phyloP scores from a whole-genome alignment of 805 yeast genomes.

The Barnettozyma populi region DNA sequence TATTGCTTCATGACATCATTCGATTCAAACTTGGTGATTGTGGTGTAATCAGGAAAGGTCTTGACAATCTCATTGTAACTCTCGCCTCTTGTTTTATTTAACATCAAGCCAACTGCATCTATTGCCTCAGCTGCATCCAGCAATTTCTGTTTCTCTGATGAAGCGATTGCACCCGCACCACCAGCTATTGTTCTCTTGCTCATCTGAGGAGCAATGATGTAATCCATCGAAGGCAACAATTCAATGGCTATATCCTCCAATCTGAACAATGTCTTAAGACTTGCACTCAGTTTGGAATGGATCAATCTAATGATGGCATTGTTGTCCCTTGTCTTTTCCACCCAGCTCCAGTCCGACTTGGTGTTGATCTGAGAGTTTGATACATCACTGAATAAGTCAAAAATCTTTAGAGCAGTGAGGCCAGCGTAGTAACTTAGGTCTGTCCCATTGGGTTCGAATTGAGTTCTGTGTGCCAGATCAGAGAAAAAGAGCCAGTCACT shows the following conservation, averaged over 20 bases:
- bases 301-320: constrained; percentile 11
- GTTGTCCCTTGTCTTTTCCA: constrained; percentile 19
- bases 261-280: constrained; percentile 13
- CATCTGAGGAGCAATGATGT: constrained; percentile 25
- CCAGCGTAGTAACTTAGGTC: constrained; percentile 51
- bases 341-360: constrained; percentile 26
- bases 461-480: constrained; percentile 47
- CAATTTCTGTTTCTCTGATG: constrained; percentile 21
- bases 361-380: constrained; percentile 33
- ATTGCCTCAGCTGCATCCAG: constrained; percentile 35
- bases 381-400: constrained; percentile 58
- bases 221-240: constrained; percentile 31
- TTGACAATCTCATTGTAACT: constrained; percentile 23
- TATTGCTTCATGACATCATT: constrained; percentile 15
- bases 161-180: constrained; percentile 15
- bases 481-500: constrained; percentile 76
- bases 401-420: constrained; percentile 55
- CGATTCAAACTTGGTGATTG: constrained; percentile 19
- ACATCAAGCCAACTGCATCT: constrained; percentile 33
- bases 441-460: constrained; percentile 35
- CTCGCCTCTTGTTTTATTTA: constrained; percentile 32
- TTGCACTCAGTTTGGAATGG: constrained; percentile 9
- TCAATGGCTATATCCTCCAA: constrained; percentile 22
- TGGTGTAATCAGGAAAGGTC: constrained; percentile 21
- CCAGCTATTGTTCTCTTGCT: constrained; percentile 19